Conservation (phyloP, 2,329 filamentous ascomycete species). For the Aspergillus sclerotialis region DNA sequence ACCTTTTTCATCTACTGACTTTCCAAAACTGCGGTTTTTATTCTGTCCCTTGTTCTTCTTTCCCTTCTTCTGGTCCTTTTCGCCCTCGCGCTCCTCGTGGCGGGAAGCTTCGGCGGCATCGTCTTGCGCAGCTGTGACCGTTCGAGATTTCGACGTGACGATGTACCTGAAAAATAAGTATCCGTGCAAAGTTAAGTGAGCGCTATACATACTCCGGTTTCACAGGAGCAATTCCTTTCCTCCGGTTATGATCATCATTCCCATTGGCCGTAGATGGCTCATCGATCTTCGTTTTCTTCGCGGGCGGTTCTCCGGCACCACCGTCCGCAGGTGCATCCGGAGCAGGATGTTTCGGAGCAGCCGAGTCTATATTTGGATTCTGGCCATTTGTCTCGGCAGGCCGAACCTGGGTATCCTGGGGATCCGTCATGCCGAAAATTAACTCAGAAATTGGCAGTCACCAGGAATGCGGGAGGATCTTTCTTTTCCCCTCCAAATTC, state of each 20-base stretch:
- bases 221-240: slow-evolving; percentile 60
- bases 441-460: too few relatives aligned
- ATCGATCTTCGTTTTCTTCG: slow-evolving; percentile 56
- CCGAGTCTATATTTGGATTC: slow-evolving; percentile 6
- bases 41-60: slow-evolving; percentile 70
- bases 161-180: slow-evolving; percentile 23
- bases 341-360: slow-evolving; percentile 13
- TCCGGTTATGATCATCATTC: slow-evolving; percentile 24
- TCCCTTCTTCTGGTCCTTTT: slow-evolving; percentile 42
- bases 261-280: slow-evolving; percentile 18
- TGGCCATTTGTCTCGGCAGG: slow-evolving; percentile 5
- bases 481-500: too few relatives aligned
- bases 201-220: slow-evolving; percentile 57
- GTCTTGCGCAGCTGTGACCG: slow-evolving; percentile 33
- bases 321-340: slow-evolving; percentile 20
- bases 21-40: slow-evolving; percentile 72
- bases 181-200: slow-evolving; percentile 1
- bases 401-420: slow-evolving; percentile 4
- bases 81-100: slow-evolving; percentile 33
- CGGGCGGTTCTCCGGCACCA: slow-evolving; percentile 37
- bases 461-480: too few relatives aligned
- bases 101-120: slow-evolving; percentile 55
- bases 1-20: slow-evolving; percentile 66
- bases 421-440: slow-evolving; percentile 8
- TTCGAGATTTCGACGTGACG: slow-evolving; percentile 15